phyloP scores from a whole-genome alignment of 164 flowering plant species.

The Chimonanthus praecox region DNA sequence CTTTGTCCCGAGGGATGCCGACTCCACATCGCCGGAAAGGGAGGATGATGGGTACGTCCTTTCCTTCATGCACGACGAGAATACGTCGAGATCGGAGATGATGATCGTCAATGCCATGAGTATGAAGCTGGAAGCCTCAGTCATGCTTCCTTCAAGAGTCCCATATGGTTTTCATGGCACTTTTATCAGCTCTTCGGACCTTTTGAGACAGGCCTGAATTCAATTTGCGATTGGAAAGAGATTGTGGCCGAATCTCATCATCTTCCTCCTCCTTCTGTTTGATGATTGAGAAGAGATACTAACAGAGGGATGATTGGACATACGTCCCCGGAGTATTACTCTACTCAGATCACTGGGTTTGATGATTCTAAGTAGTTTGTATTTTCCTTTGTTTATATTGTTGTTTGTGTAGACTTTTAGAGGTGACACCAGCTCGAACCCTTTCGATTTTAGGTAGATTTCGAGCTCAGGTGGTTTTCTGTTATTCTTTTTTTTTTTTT shows the following conservation, averaged over 20 bases:
- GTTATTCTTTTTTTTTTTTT: slow-evolving; percentile 3
- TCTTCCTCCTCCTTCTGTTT: neutral
- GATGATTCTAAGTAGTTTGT: neutral
- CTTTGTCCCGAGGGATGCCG: slow-evolving; percentile 41
- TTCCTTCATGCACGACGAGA: slow-evolving; percentile 75
- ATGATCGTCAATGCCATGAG: slow-evolving; percentile 23
- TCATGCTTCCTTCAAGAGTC: slow-evolving; percentile 37
- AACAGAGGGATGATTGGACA: slow-evolving; percentile 30
- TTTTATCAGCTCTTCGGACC: slow-evolving; percentile 49
- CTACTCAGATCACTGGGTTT: neutral
- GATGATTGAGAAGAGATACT: slow-evolving; percentile 8
- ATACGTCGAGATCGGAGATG: slow-evolving; percentile 22
- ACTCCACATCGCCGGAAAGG: neutral
- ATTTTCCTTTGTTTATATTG: neutral
- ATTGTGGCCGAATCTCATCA: no score
- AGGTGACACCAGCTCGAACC: slow-evolving; percentile 22
- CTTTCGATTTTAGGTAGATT: slow-evolving; percentile 16
- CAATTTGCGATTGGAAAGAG: no score
- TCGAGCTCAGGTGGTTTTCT: slow-evolving; percentile 28
- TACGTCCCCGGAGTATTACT: slow-evolving; percentile 30
- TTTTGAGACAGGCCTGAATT: slow-evolving; percentile 36
- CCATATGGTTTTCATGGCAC: slow-evolving; percentile 54
- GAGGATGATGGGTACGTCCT: slow-evolving; percentile 83
- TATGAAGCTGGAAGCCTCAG: slow-evolving; percentile 23
- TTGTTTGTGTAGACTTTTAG: neutral